Base-by-base conservation (phyloP, 176 grass and related monocot species). In the Phoenix roebelenii region DNA sequence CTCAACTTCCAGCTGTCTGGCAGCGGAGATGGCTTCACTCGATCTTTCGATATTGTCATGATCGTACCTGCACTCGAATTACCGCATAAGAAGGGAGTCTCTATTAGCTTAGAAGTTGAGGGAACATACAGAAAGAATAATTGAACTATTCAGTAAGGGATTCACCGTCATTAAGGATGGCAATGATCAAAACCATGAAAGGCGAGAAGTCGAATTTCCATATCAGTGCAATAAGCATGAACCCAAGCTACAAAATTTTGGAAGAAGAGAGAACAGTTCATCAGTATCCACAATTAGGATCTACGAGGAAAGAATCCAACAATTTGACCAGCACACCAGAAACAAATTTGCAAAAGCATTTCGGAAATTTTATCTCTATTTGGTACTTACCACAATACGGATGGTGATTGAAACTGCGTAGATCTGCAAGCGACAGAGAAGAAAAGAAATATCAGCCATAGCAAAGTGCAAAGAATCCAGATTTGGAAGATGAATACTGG, bases 401-500 rank as follows among this genome's bases (percentile, higher is more conserved):
- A 96, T 90, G 69, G 91, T 96, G 71, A 96, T 96, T 58, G 91
- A 96, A 61, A 96, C 91, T 22, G 91, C 91, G 60, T 96, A 96
- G 52, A 96, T 96, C 91, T 96, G 91, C 26, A 10, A 19, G 23
- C 32, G 49, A 51, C 73, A 2, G 29, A 65, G 56, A 57, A 10
- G 1, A 77, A 61, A 19, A 15, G 50, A 26, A 71, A 23, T 61
- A 57, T 72, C 22, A 39, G 51, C 20, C 64, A 25, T n/a, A 70
- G 16, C 58, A 55, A 70, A 54, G 51, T 62, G 28, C 19, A 65
- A 23, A 55, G 25, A 15, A 62, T 28, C n/a, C 35, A 6, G 53
- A 25, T 57, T 53, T 50, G 48, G 16, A 55, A 25, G 24, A 30
- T 66, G 10, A 57, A 55, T 51, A 49, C 5, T 54, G 18, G 63